These are phyloP conservation scores for Cyberlindnera subsufficiens DNA, from an alignment of 805 yeast species.

Conservation along the genomic window DNA sequence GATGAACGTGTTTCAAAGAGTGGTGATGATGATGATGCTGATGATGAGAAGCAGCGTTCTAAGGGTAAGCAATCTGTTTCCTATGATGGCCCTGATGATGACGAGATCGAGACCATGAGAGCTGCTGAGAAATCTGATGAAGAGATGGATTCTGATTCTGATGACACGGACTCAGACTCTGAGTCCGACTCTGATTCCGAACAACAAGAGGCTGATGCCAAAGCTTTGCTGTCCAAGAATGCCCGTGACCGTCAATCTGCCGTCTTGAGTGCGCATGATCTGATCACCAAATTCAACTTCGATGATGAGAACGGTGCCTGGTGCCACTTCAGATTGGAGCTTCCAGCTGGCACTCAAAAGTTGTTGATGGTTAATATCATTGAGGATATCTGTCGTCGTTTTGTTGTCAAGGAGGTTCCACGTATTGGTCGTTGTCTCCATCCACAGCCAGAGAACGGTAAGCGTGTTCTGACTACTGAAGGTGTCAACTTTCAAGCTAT, in stretches of 20 bases:
- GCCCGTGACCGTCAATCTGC: constrained; percentile 86
- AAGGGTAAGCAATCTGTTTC: constrained; percentile 84
- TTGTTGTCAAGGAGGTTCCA: constrained; percentile 90
- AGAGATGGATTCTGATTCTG: constrained; percentile 39
- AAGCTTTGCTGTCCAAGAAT: constrained; percentile 39
- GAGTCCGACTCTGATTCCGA: constrained; percentile 31
- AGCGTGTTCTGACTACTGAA: constrained; percentile 83
- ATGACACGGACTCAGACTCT: constrained; percentile 26
- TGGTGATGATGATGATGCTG: constrained; percentile 53
- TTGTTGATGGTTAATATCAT: constrained; percentile 94
- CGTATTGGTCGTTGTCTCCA: constrained; percentile 89
- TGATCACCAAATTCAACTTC: constrained; percentile 76
- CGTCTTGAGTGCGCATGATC: constrained; percentile 65
- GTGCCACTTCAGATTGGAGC: constrained; percentile 86
- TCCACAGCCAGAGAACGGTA: constrained; percentile 65
- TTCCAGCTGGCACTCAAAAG: constrained; percentile 84
- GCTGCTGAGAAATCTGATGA: constrained; percentile 77
- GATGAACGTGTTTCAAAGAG: constrained; percentile 28
- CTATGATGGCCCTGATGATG: constrained; percentile 94
- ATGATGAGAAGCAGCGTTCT: constrained; percentile 50
- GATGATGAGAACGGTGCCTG: constrained; percentile 86
- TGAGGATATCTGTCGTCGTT: constrained; percentile 83
- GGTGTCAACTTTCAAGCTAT: constrained; percentile 96
- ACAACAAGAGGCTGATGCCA: constrained; percentile 21
- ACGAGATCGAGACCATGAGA: constrained; percentile 85